Evolutionary conservation across 306 rosid genomes (phyloP).

Genomic region (Cucumis cinereus): DNA sequence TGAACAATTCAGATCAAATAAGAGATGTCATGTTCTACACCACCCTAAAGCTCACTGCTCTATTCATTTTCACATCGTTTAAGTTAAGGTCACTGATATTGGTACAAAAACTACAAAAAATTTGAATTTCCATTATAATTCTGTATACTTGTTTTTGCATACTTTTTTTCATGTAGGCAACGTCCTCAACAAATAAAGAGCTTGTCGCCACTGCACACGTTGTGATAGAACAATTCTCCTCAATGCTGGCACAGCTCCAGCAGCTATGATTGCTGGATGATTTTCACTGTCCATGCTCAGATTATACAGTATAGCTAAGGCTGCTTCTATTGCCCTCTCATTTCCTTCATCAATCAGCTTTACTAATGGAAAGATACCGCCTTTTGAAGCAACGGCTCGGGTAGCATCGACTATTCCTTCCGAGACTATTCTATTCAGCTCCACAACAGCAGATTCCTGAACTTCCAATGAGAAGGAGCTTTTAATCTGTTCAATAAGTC

Average conservation of each 20-base stretch:
- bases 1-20: background rate
- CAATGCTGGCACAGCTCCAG: conserved; percentile 57
- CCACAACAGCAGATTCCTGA: conserved; percentile 59
- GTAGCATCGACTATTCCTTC: conserved; percentile 63
- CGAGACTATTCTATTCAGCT: conserved; percentile 66
- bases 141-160: background rate
- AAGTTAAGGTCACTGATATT: background rate
- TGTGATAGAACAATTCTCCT: conserved; percentile 47
- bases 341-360: conserved; percentile 67
- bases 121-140: background rate
- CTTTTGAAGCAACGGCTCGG: conserved; percentile 42
- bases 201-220: conserved; percentile 59
- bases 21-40: background rate
- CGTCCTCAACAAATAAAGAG: conserved; percentile 63
- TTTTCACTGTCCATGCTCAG: conserved; percentile 76
- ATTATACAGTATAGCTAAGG: conserved; percentile 54
- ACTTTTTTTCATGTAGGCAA: conserved; percentile 30
- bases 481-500: conserved; percentile 60
- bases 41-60: background rate
- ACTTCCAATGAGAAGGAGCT: conserved; percentile 38
- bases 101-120: background rate
- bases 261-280: conserved; percentile 54
- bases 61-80: background rate
- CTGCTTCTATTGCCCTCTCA: conserved; percentile 54
- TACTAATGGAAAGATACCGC: conserved; percentile 50